Conservation (phyloP, 1,284 basidiomycete genomes). For the Trichosporon sp. region DNA sequence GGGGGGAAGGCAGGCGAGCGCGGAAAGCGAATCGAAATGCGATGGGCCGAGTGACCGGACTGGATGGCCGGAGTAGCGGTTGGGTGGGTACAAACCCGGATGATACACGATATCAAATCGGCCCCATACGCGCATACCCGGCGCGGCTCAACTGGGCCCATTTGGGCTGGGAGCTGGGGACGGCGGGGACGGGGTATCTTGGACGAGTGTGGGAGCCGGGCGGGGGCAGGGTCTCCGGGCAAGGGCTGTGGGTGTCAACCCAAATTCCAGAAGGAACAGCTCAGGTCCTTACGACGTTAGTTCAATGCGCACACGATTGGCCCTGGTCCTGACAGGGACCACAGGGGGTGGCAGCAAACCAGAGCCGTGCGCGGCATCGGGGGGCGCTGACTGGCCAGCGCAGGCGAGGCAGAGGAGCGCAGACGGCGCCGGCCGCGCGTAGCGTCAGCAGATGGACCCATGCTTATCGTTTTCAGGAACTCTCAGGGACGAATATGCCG, state of each 20-base stretch:
- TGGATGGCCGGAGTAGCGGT: not conserved
- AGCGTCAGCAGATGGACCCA: not conserved
- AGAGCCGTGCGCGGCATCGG: not conserved
- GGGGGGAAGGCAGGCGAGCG: not conserved
- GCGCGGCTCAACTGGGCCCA: not conserved
- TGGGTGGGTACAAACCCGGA: not conserved
- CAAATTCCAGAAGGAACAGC: slow-evolving; percentile 4
- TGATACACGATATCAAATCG: not conserved
- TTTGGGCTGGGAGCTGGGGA: not conserved
- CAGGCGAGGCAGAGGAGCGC: not conserved
- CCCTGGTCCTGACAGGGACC: not conserved
- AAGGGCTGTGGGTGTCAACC: not conserved
- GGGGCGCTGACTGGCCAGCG: not conserved
- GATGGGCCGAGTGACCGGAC: not conserved
- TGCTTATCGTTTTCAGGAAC: not conserved
- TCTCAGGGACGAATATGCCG: not conserved
- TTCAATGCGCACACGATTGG: not conserved
- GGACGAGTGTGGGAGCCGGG: not conserved
- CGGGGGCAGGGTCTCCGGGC: not conserved
- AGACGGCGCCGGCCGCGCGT: not conserved
- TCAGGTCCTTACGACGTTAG: not conserved
- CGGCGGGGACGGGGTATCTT: not conserved
- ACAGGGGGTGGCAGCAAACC: not conserved
- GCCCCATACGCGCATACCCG: not conserved
- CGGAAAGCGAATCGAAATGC: not conserved